phyloP scores from a whole-genome alignment of 106 monocot species.

The Cymbidium sinense region DNA sequence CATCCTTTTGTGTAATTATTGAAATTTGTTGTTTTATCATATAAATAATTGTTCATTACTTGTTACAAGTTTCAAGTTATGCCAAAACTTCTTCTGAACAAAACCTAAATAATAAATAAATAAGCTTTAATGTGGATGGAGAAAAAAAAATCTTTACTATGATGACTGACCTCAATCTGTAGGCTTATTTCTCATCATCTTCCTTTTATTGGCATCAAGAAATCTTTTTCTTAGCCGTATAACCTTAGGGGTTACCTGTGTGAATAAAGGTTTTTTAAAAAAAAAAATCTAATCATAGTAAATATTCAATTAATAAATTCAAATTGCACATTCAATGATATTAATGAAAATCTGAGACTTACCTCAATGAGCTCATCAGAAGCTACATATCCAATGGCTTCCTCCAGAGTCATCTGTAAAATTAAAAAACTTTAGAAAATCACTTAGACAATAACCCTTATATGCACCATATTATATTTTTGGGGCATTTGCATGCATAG shows the following conservation, averaged over 20 bases:
- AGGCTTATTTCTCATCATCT: constrained; percentile 75
- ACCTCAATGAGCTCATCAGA: constrained; percentile 93
- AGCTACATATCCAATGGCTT: constrained; percentile 96
- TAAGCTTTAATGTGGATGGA: neutral
- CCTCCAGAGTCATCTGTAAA: constrained; percentile 86
- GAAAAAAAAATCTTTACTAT: neutral
- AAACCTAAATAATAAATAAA: neutral
- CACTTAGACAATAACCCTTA: too few relatives aligned
- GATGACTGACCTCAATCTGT: constrained; percentile 36
- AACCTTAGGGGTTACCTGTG: constrained; percentile 86
- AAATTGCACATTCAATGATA: neutral
- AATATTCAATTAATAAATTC: neutral
- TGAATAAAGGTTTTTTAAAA: neutral
- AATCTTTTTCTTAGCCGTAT: constrained; percentile 75
- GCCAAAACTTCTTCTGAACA: neutral
- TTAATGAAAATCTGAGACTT: constrained; percentile 12
- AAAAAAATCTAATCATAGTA: neutral
- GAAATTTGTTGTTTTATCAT: neutral
- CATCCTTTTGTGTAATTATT: neutral
- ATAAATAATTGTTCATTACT: neutral
- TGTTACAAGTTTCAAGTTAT: neutral
- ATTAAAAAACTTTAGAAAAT: constrained; percentile 8
- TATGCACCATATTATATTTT: too few relatives aligned
- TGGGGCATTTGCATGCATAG: too few relatives aligned
- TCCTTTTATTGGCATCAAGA: constrained; percentile 77